Evolutionary conservation across 1,284 basidiomycete genomes (phyloP).

Genomic region (Phlebopus sp.): DNA sequence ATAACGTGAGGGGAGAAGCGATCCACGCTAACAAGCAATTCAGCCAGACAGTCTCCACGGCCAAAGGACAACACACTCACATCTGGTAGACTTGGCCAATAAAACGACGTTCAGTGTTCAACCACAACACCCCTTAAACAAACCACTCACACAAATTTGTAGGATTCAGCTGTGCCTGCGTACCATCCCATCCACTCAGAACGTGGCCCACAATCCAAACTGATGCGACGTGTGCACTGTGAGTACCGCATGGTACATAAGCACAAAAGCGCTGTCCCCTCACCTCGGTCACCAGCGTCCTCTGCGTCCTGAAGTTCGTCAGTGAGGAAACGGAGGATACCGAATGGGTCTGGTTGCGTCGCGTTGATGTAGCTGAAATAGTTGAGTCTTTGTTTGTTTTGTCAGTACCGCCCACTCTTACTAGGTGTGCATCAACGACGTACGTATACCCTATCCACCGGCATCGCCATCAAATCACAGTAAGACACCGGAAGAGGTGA

Average conservation of each 20-base stretch:
- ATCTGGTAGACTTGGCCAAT: constrained; percentile 60
- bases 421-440: constrained; percentile 12
- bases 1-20: constrained; percentile 79
- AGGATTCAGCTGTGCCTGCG: constrained; percentile 55
- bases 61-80: constrained; percentile 33
- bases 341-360: constrained; percentile 65
- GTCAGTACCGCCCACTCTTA: not conserved
- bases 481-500: not conserved
- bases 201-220: constrained; percentile 82
- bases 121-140: too few species aligned
- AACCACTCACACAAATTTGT: constrained; percentile 52
- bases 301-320: constrained; percentile 78
- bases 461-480: not conserved
- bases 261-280: too few species aligned
- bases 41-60: not conserved
- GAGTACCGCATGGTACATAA: not conserved
- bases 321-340: constrained; percentile 73
- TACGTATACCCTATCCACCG: constrained; percentile 33
- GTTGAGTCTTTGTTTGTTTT: constrained; percentile 44
- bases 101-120: too few species aligned
- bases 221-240: constrained; percentile 20
- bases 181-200: constrained; percentile 67
- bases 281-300: constrained; percentile 62
- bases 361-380: constrained; percentile 76
- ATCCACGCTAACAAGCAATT: constrained; percentile 55